Conservation (phyloP, 768 basidiomycete genomes). For the Melanogaster broomeanus region DNA sequence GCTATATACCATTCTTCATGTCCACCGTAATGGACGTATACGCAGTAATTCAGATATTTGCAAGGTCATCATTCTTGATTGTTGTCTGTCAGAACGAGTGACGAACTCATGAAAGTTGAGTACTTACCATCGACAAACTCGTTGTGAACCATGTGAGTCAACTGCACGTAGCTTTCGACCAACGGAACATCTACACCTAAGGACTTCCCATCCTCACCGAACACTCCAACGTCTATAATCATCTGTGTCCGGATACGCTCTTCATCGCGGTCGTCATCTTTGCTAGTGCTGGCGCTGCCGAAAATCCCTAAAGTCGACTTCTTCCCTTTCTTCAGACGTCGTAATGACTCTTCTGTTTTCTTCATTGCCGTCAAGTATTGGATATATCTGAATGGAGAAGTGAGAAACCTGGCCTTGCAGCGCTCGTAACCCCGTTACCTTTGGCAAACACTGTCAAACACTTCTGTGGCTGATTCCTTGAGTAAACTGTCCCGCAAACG, state of each 20-base stretch:
- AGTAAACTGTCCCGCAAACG: slow-evolving; percentile 57
- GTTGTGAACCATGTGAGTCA: slow-evolving; percentile 62
- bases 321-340: slow-evolving; percentile 85
- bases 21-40: slow-evolving; percentile 23
- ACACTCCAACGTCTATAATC: slow-evolving; percentile 83
- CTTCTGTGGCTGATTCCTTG: slow-evolving; percentile 51
- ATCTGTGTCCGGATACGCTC: slow-evolving; percentile 84
- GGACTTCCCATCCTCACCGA: slow-evolving; percentile 73
- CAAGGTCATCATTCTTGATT: slow-evolving; percentile 15
- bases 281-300: slow-evolving; percentile 46
- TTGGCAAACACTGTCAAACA: slow-evolving; percentile 73
- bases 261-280: slow-evolving; percentile 77
- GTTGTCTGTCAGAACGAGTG: not conserved
- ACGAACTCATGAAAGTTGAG: not conserved
- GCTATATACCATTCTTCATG: slow-evolving; percentile 59
- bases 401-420: not conserved
- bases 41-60: not conserved
- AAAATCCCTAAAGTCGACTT: slow-evolving; percentile 82
- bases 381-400: slow-evolving; percentile 58
- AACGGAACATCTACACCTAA: slow-evolving; percentile 65
- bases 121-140: slow-evolving; percentile 36
- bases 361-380: slow-evolving; percentile 80
- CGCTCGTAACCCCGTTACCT: slow-evolving; percentile 45
- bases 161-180: slow-evolving; percentile 51
- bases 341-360: slow-evolving; percentile 89